Conservation (phyloP, 2,329 filamentous ascomycete species). For the Calonectria crousiana region DNA sequence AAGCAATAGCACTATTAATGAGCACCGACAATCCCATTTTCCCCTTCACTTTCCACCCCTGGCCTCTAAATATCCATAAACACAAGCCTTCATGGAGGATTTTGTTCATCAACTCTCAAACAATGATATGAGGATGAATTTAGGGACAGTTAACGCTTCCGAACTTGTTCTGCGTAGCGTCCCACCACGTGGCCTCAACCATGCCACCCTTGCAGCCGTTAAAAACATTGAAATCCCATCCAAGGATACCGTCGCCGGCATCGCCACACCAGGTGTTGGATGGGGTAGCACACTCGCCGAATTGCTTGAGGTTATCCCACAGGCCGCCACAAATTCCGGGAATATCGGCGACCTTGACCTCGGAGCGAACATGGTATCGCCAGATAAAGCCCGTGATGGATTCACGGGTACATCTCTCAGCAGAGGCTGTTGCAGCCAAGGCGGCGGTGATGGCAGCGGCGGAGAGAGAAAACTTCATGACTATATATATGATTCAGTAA, state of each 20-base stretch:
- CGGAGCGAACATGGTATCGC: background rate
- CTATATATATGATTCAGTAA: background rate
- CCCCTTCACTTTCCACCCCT: background rate
- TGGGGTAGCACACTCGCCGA: background rate
- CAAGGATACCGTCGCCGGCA: background rate
- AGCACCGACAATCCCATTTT: background rate
- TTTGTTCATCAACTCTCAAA: background rate
- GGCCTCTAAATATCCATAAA: background rate
- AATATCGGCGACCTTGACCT: background rate
- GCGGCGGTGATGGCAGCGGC: background rate
- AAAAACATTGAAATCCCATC: background rate
- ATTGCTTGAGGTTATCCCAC: background rate
- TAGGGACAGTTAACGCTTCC: background rate
- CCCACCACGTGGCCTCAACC: background rate
- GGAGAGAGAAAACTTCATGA: background rate
- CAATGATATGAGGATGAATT: background rate
- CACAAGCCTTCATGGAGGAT: background rate
- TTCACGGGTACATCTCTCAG: background rate
- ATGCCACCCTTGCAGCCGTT: background rate
- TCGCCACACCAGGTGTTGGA: background rate
- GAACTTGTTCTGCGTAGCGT: background rate
- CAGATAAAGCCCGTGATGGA: background rate
- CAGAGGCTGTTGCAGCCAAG: background rate
- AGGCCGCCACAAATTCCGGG: background rate
- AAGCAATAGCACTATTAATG: background rate